Conservation (phyloP, 495 filamentous ascomycete species). For the Aspergillus asperescens region DNA sequence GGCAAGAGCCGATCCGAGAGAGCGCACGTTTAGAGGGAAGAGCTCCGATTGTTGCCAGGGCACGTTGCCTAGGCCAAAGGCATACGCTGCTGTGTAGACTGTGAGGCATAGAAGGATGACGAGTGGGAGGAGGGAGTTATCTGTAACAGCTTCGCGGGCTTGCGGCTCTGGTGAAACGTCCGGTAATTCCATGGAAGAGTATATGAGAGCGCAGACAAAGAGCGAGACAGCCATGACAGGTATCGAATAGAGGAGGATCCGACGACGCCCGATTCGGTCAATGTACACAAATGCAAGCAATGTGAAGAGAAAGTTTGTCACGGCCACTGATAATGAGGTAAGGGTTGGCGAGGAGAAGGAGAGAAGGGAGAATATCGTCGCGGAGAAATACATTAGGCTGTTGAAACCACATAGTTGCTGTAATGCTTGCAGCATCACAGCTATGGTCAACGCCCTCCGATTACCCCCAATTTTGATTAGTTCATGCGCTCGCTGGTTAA, state of each 20-base stretch:
- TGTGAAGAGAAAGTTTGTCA: slow-evolving; percentile 81
- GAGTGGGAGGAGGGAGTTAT: slow-evolving; percentile 26
- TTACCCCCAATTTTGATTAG: slow-evolving; percentile 59
- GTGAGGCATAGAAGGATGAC: slow-evolving; percentile 66
- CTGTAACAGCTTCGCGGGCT: slow-evolving; percentile 3
- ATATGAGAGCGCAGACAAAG: slow-evolving; percentile 58
- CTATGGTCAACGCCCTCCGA: slow-evolving; percentile 72
- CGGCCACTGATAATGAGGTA: slow-evolving; percentile 72
- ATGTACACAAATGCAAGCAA: slow-evolving; percentile 70
- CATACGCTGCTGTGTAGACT: slow-evolving; percentile 80
- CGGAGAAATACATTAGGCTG: slow-evolving; percentile 92
- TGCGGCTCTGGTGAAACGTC: slow-evolving; percentile 19
- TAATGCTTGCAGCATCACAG: slow-evolving; percentile 78
- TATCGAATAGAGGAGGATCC: slow-evolving; percentile 78
- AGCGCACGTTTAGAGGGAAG: slow-evolving; percentile 77
- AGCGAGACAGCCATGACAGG: slow-evolving; percentile 77
- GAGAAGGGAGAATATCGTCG: slow-evolving; percentile 78
- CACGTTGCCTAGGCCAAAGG: slow-evolving; percentile 82
- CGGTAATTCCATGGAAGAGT: slow-evolving; percentile 49
- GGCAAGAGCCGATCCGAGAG: slow-evolving; percentile 72
- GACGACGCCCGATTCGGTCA: slow-evolving; percentile 73
- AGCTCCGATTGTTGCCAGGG: slow-evolving; percentile 94
- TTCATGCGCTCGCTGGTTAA: slow-evolving; percentile 44
- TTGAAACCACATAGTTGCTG: slow-evolving; percentile 93
- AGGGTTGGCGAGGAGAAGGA: slow-evolving; percentile 77